Evolutionary conservation across 805 yeast species (phyloP).

Genomic region (Cyberlindnera samutprakarnensis): DNA sequence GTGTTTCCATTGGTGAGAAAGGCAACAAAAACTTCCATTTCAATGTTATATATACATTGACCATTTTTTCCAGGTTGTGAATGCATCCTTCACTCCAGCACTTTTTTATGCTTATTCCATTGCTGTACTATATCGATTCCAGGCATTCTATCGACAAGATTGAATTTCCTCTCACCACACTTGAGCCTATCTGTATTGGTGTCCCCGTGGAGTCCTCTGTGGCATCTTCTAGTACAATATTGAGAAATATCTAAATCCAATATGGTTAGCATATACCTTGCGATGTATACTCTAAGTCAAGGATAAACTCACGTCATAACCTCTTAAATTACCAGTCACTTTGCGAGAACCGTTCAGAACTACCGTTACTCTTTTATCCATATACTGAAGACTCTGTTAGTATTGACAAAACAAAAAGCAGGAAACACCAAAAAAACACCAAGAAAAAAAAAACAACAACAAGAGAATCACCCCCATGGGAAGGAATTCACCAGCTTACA

Average conservation of each 20-base stretch:
- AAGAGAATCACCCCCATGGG: neutral
- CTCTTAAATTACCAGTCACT: constrained; percentile 75
- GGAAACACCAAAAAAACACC: too few relatives aligned
- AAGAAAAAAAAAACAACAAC: too few relatives aligned
- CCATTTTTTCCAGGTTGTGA: too few relatives aligned
- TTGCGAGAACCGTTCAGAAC: constrained; percentile 74
- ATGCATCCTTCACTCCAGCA: too few relatives aligned
- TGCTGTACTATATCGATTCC: constrained; percentile 13
- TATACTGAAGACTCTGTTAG: constrained; percentile 37
- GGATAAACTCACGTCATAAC: constrained; percentile 48
- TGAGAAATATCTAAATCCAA: constrained; percentile 45
- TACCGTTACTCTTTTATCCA: constrained; percentile 68
- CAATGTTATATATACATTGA: neutral
- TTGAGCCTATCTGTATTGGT: constrained; percentile 53
- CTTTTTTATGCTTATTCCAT: neutral
- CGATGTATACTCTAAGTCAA: neutral
- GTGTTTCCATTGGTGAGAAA: too few relatives aligned
- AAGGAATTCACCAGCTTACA: constrained; percentile 16
- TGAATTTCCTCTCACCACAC: constrained; percentile 73
- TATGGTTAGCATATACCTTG: constrained; percentile 1
- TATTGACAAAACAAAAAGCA: too few relatives aligned
- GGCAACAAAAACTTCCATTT: neutral
- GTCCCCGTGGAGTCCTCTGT: constrained; percentile 47
- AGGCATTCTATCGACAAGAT: constrained; percentile 57
- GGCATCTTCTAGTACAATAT: constrained; percentile 65